Percentiles rank a stretch among this genome's conserved stretches.
Evolutionary conservation across 140 eudicot genomes (phyloP).

Genomic region (Bidens hawaiensis): DNA sequence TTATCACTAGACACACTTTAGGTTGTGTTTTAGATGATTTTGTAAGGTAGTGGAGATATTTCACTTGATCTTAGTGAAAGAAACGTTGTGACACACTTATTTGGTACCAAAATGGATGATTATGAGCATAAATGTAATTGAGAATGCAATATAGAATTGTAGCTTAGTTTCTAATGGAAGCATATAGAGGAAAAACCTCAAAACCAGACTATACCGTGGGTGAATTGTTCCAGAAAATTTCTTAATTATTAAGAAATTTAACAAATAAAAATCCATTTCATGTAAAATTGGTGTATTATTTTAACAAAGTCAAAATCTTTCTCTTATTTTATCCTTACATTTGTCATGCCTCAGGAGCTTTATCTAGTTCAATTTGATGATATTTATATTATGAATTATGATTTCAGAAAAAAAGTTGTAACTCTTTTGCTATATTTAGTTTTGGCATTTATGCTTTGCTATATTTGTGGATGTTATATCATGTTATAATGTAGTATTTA

Average conservation of each 20-base stretch:
- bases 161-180: background rate
- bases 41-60: background rate
- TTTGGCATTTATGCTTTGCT: background rate
- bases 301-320: background rate
- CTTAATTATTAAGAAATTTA: background rate
- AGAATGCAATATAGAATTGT: background rate
- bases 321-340: background rate
- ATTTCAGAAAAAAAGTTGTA: background rate
- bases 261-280: background rate
- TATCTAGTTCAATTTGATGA: background rate
- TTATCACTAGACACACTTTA: background rate
- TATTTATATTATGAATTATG: background rate
- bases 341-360: background rate
- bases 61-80: background rate
- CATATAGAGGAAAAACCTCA: background rate
- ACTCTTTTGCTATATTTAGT: background rate
- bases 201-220: constrained; percentile 3
- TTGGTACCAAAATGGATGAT: background rate
- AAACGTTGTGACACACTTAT: background rate
- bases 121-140: background rate
- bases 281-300: background rate
- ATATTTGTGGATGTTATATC: background rate
- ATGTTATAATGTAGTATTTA: background rate
- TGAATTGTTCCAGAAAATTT: background rate
- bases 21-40: background rate